Conservation (phyloP, 345 rosid genomes). For the Camelina neglecta region DNA sequence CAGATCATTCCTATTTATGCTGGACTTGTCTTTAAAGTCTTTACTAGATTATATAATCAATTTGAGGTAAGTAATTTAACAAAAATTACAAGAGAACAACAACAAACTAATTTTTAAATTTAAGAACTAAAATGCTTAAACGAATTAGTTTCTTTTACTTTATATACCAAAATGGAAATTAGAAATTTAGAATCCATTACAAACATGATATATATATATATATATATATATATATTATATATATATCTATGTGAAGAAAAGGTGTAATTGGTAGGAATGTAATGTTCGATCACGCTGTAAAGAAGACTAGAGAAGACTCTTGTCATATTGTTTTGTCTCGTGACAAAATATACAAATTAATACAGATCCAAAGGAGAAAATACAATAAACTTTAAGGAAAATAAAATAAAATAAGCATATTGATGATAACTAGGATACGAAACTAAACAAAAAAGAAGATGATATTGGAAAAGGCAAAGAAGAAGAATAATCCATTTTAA, state of each 20-base stretch:
- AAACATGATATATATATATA: not conserved
- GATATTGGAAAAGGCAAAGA: constrained; percentile 11
- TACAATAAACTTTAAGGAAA: not conserved
- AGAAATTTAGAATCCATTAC: too few relatives aligned
- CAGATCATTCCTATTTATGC: not conserved
- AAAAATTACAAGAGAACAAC: too few relatives aligned
- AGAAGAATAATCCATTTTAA: constrained; percentile 2
- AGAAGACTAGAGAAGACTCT: not conserved
- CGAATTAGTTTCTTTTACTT: too few relatives aligned
- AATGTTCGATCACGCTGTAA: not conserved
- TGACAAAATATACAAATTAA: not conserved
- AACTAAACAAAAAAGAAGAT: not conserved
- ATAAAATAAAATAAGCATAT: not conserved
- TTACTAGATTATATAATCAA: not conserved
- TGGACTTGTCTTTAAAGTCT: not conserved
- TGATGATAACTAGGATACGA: not conserved
- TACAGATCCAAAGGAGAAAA: not conserved
- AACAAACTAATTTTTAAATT: too few relatives aligned
- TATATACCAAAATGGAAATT: too few relatives aligned
- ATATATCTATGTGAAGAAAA: too few relatives aligned
- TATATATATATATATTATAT: too few relatives aligned
- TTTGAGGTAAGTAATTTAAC: not conserved
- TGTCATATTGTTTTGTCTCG: constrained; percentile 14
- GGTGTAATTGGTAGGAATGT: not conserved
- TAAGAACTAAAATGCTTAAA: too few relatives aligned